phyloP scores from a whole-genome alignment of 305 asterid species.

The Salvia sclarea region DNA sequence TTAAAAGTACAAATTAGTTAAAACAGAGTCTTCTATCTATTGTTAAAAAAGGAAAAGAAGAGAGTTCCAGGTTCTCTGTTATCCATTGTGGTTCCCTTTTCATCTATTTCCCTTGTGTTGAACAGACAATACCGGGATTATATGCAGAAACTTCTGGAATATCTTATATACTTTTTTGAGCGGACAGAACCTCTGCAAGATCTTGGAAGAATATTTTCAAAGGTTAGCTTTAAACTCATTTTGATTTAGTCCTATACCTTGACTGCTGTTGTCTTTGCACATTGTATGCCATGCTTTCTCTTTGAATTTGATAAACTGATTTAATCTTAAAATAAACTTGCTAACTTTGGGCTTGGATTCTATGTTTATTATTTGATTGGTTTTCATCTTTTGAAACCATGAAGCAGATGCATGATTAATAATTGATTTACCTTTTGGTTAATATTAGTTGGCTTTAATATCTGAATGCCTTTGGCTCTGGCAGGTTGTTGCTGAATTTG shows the following conservation, averaged over 20 bases:
- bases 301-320: constrained; percentile 5
- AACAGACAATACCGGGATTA: constrained; percentile 83
- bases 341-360: background rate
- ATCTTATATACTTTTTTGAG: constrained; percentile 74
- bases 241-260: constrained; percentile 2
- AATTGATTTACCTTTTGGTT: constrained; percentile 8
- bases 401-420: constrained; percentile 1
- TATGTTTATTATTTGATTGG: constrained; percentile 7
- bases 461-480: constrained; percentile 30
- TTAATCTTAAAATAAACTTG: background rate
- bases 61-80: background rate
- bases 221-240: constrained; percentile 45
- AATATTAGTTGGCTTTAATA: constrained; percentile 8
- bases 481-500: constrained; percentile 78
- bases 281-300: background rate
- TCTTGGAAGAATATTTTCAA: constrained; percentile 79
- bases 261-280: constrained; percentile 12
- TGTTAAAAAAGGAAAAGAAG: background rate
- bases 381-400: background rate
- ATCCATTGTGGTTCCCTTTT: background rate
- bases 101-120: constrained; percentile 33
- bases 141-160: constrained; percentile 75
- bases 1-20: background rate
- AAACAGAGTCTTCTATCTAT: background rate
- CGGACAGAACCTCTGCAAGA: constrained; percentile 93